Conservation (phyloP, 345 rosid genomes). For the Cardamine resedifolia region DNA sequence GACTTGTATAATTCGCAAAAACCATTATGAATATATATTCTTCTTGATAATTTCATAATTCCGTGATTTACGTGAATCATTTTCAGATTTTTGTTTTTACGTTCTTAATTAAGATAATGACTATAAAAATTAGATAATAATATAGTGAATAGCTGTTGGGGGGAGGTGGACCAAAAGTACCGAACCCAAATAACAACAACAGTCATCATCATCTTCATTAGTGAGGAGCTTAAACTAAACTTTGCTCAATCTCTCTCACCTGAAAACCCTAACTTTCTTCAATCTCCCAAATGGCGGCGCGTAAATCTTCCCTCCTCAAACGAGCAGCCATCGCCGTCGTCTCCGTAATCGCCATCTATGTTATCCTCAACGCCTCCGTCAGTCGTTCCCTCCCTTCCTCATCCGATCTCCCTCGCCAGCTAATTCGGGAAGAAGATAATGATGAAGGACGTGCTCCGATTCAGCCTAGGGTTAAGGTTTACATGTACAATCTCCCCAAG, state of each 20-base stretch:
- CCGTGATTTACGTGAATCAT: neutral
- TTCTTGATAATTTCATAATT: neutral
- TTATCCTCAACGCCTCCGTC: conserved; percentile 62
- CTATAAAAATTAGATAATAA: neutral
- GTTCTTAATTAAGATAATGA: neutral
- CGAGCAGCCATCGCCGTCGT: conserved; percentile 47
- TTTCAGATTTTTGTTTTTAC: no score
- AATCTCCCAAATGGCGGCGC: conserved; percentile 55
- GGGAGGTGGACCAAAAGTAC: neutral
- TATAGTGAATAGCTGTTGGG: neutral
- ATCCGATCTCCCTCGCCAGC: conserved; percentile 34
- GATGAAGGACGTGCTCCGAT: conserved; percentile 6
- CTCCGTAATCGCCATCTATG: conserved; percentile 61
- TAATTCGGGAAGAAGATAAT: conserved; percentile 16
- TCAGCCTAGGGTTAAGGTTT: conserved; percentile 48
- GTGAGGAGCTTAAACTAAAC: conserved; percentile 3
- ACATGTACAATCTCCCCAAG: conserved; percentile 82
- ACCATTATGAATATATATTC: neutral
- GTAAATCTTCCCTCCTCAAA: conserved; percentile 76
- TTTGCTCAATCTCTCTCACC: neutral
- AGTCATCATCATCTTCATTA: conserved; percentile 15
- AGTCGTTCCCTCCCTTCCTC: conserved; percentile 45
- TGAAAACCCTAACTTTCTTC: conserved; percentile 31
- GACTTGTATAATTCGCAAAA: conserved; percentile 14
- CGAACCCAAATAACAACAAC: conserved; percentile 3